A percentile compares a stretch with the other conserved stretches of the same genome.
Conservation (phyloP, 202 grass and related monocot genomes). For the Miscanthus sacchariflorus region DNA sequence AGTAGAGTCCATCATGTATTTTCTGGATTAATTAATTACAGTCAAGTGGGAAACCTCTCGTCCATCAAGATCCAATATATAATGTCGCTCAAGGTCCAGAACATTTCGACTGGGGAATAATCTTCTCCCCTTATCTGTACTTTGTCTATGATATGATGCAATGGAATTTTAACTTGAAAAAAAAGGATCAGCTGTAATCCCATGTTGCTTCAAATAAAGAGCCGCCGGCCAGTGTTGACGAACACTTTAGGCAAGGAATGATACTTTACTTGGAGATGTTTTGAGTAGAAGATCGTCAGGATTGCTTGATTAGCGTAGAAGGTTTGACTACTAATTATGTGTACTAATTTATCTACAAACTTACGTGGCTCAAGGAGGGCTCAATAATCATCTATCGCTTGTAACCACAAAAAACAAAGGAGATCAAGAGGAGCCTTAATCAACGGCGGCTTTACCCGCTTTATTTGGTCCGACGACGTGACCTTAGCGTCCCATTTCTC, state of each 20-base stretch:
- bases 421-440: not conserved
- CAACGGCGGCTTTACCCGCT: not conserved
- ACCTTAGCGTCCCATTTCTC: not conserved
- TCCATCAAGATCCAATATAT: too few species aligned
- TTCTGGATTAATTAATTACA: too few species aligned
- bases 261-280: not conserved
- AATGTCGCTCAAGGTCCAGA: not conserved
- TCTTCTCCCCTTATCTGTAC: not conserved
- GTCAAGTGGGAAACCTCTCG: too few species aligned
- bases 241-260: constrained; percentile 16
- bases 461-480: not conserved
- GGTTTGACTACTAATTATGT: not conserved
- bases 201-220: not conserved
- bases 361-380: not conserved
- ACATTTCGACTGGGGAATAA: not conserved
- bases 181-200: not conserved
- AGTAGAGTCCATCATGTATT: too few species aligned
- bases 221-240: not conserved
- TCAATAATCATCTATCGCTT: not conserved
- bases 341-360: too few species aligned
- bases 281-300: not conserved
- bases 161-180: not conserved
- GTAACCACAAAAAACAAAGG: not conserved
- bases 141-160: not conserved
- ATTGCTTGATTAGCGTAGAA: constrained; percentile 22